Evolutionary conservation across 306 rosid genomes (phyloP).

Genomic region (Senna tora): DNA sequence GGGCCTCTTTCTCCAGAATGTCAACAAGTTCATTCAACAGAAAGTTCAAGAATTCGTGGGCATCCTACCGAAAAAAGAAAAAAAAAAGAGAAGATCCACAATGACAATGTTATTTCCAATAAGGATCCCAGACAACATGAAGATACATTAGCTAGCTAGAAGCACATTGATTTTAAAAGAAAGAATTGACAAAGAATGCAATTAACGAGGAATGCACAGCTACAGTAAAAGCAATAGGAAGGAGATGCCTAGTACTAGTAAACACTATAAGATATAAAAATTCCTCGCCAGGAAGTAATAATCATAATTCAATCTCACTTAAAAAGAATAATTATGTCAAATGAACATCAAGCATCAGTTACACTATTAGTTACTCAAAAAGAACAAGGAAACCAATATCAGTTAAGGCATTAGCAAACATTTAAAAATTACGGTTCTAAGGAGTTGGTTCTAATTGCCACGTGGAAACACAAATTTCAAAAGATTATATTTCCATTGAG

Average conservation of each 20-base stretch:
- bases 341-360: constrained; percentile 1
- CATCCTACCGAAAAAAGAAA: constrained; percentile 70
- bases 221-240: not conserved
- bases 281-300: constrained; percentile 15
- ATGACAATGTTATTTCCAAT: constrained; percentile 33
- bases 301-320: constrained; percentile 3
- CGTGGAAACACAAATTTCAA: not conserved
- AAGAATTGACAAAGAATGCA: constrained; percentile 2
- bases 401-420: constrained; percentile 11
- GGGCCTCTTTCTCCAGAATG: constrained; percentile 98
- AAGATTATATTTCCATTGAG: not conserved
- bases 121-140: constrained; percentile 30
- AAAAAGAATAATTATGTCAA: not conserved
- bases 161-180: constrained; percentile 12
- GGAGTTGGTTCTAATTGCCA: not conserved
- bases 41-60: constrained; percentile 97
- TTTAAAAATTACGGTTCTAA: not conserved
- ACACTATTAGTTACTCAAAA: not conserved
- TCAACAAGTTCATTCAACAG: constrained; percentile 98
- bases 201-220: constrained; percentile 6
- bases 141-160: constrained; percentile 2
- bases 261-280: not conserved
- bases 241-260: not conserved
- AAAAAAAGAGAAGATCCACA: constrained; percentile 31
- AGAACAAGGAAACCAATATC: not conserved